These are phyloP conservation scores for Coniosporium apollinis DNA, from an alignment of 495 filamentous ascomycete genomes.

Conservation along the genomic window DNA sequence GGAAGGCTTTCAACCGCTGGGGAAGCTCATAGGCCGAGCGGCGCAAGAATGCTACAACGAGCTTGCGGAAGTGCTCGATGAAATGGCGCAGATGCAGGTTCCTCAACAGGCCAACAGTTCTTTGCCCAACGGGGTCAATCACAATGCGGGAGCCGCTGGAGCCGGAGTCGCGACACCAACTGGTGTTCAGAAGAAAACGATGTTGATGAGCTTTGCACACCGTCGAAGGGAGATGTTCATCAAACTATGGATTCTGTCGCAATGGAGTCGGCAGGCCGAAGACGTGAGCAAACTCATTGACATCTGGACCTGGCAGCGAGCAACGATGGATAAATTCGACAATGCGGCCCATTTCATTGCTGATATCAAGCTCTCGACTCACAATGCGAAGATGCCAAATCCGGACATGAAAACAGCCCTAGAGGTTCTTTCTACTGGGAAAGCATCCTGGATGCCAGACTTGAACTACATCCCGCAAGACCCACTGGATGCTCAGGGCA, in stretches of 20 bases:
- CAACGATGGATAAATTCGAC: slow-evolving; percentile 38
- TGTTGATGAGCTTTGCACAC: slow-evolving; percentile 54
- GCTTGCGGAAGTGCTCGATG: slow-evolving; percentile 50
- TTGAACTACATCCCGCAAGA: slow-evolving; percentile 66
- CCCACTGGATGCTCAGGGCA: slow-evolving; percentile 44
- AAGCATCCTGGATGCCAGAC: slow-evolving; percentile 59
- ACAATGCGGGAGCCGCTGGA: slow-evolving; percentile 34
- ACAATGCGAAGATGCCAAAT: slow-evolving; percentile 51
- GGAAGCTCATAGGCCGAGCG: slow-evolving; percentile 52
- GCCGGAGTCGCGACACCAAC: slow-evolving; percentile 41
- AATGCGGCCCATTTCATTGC: slow-evolving; percentile 42
- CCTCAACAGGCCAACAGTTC: slow-evolving; percentile 22
- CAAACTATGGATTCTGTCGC: slow-evolving; percentile 72
- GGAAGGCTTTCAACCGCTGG: slow-evolving; percentile 52
- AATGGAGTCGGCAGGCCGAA: slow-evolving; percentile 67
- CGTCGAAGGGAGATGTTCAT: slow-evolving; percentile 57
- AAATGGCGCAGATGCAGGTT: slow-evolving; percentile 45
- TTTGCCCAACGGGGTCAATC: slow-evolving; percentile 10
- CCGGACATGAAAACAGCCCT: slow-evolving; percentile 84
- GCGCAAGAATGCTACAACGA: slow-evolving; percentile 69
- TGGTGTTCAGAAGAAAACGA: slow-evolving; percentile 65
- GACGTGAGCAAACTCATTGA: slow-evolving; percentile 74
- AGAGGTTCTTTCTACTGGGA: slow-evolving; percentile 60
- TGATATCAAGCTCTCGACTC: slow-evolving; percentile 50
- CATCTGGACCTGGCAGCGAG: slow-evolving; percentile 51